Conservation (phyloP, 164 flowering plant genomes). For the Annona cherimola region DNA sequence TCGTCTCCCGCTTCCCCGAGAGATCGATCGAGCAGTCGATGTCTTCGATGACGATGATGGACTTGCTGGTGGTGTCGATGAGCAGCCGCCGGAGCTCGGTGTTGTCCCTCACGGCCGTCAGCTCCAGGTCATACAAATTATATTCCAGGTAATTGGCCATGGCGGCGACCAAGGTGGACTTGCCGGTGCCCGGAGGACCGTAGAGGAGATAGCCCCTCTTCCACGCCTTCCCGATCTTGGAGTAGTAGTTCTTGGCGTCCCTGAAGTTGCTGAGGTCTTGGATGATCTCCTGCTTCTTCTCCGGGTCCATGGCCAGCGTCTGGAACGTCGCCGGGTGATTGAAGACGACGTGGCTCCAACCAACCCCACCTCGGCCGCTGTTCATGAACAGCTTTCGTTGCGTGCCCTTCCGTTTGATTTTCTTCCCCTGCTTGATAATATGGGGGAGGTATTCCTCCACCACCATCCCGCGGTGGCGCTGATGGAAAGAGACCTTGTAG, state of each 20-base stretch:
- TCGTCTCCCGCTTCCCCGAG: conserved; percentile 44
- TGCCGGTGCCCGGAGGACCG: conserved; percentile 67
- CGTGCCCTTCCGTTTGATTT: conserved; percentile 27
- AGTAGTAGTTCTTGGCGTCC: conserved; percentile 46
- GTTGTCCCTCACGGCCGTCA: conserved; percentile 52
- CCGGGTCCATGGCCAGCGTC: conserved; percentile 49
- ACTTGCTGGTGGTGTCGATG: conserved; percentile 43
- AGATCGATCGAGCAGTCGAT: conserved; percentile 71
- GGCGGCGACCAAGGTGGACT: conserved; percentile 63
- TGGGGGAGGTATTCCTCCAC: conserved; percentile 36
- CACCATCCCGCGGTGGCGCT: conserved; percentile 30
- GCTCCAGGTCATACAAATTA: conserved; percentile 60
- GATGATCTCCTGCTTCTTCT: conserved; percentile 41
- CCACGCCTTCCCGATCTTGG: conserved; percentile 54
- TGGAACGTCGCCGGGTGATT: conserved; percentile 58
- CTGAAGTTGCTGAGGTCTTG: conserved; percentile 44
- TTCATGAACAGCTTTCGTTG: conserved; percentile 59
- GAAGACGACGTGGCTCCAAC: conserved; percentile 53
- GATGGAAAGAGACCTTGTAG: conserved; percentile 47
- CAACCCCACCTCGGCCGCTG: conserved; percentile 19
- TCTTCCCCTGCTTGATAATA: conserved; percentile 42
- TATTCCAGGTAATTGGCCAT: conserved; percentile 55
- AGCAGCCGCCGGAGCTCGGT: conserved; percentile 47
- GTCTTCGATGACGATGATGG: conserved; percentile 63
- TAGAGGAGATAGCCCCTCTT: conserved; percentile 58